phyloP scores from a whole-genome alignment of 495 filamentous ascomycete species.

The Aspergillus hancockii region DNA sequence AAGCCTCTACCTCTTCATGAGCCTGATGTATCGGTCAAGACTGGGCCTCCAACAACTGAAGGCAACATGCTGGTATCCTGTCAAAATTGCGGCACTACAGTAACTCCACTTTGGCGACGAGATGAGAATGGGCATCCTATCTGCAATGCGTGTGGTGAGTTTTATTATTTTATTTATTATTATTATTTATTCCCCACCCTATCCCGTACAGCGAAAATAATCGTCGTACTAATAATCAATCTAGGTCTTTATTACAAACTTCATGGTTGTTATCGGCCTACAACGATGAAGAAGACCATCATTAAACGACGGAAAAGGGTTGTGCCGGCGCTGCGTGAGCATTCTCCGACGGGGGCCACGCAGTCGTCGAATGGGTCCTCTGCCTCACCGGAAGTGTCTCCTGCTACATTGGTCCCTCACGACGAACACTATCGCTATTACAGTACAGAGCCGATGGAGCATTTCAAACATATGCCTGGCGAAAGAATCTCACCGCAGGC shows the following conservation, averaged over 20 bases:
- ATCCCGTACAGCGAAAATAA: not conserved
- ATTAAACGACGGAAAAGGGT: slow-evolving; percentile 97
- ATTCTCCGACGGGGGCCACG: slow-evolving; percentile 43
- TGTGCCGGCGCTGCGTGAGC: slow-evolving; percentile 73
- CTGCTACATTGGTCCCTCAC: slow-evolving; percentile 53
- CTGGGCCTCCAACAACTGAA: slow-evolving; percentile 34
- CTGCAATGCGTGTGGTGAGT: slow-evolving; percentile 93
- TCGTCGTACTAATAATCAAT: slow-evolving; percentile 25
- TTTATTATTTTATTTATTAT: slow-evolving; percentile 10
- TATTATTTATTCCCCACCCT: slow-evolving; percentile 10
- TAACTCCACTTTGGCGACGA: slow-evolving; percentile 93
- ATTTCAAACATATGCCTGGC: slow-evolving; percentile 27
- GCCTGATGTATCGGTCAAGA: slow-evolving; percentile 25
- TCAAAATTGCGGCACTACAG: slow-evolving; percentile 95
- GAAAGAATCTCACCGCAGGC: slow-evolving; percentile 30
- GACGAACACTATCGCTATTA: slow-evolving; percentile 57
- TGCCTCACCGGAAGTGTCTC: slow-evolving; percentile 45
- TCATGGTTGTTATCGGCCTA: slow-evolving; percentile 87
- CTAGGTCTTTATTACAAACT: slow-evolving; percentile 96
- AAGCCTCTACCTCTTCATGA: slow-evolving; percentile 24
- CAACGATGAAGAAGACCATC: slow-evolving; percentile 94
- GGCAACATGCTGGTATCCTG: slow-evolving; percentile 86
- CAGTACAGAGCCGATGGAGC: slow-evolving; percentile 39
- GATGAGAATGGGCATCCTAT: slow-evolving; percentile 96
- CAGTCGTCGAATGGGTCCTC: slow-evolving; percentile 49